These are phyloP conservation scores for Microbotryum scabiosae DNA, from an alignment of 1,284 basidiomycete genomes.

Conservation along the genomic window DNA sequence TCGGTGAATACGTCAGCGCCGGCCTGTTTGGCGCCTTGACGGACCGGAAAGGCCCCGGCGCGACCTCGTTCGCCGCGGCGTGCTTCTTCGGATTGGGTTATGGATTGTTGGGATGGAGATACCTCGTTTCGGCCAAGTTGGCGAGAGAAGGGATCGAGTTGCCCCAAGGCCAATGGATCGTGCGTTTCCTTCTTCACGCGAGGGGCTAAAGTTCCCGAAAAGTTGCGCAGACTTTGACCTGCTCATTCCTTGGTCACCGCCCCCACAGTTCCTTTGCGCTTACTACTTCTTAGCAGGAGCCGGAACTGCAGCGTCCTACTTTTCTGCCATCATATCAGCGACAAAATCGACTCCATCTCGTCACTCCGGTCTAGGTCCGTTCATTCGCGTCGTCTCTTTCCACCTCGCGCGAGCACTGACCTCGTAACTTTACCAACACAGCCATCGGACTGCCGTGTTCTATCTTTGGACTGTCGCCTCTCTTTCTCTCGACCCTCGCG, in stretches of 20 bases:
- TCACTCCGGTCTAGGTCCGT: constrained; percentile 29
- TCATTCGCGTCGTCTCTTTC: no score
- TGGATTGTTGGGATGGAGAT: constrained; percentile 19
- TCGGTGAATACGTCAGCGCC: constrained; percentile 21
- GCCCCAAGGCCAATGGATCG: neutral
- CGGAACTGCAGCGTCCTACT: constrained; percentile 31
- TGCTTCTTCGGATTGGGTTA: constrained; percentile 25
- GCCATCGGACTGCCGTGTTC: constrained; percentile 32
- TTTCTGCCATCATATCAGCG: constrained; percentile 24
- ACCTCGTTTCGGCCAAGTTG: neutral
- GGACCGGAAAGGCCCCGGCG: constrained; percentile 25
- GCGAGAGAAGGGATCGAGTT: neutral
- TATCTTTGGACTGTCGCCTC: constrained; percentile 33
- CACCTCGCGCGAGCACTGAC: no score
- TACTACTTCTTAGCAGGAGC: constrained; percentile 26
- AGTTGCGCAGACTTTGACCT: no score
- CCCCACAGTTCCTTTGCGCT: constrained; percentile 4
- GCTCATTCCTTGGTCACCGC: no score
- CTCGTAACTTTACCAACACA: neutral
- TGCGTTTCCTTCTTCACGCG: neutral
- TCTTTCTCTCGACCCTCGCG: constrained; percentile 31
- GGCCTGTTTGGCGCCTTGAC: constrained; percentile 25
- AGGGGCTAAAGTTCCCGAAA: no score
- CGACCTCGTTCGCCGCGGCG: constrained; percentile 18
- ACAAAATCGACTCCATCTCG: constrained; percentile 26